Conservation (phyloP, 1,284 basidiomycete genomes). For the Naganishia cerealis region DNA sequence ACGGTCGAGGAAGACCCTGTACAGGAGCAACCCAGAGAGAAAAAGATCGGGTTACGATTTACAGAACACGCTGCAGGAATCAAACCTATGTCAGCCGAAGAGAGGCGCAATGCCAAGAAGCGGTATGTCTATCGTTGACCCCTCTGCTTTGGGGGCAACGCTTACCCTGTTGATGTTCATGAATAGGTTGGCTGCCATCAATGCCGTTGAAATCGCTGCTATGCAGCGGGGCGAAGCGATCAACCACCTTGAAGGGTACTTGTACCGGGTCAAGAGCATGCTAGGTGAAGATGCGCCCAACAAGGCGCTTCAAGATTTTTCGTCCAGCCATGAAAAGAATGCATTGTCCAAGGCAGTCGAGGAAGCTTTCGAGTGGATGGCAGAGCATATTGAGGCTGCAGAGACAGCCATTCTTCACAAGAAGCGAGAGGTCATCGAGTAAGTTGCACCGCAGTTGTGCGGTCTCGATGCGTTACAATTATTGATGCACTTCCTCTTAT, state of each 20-base stretch:
- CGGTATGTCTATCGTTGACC: slow-evolving; percentile 57
- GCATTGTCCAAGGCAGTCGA: slow-evolving; percentile 66
- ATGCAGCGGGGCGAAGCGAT: slow-evolving; percentile 80
- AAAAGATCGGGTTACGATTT: slow-evolving; percentile 61
- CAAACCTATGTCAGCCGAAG: slow-evolving; percentile 68
- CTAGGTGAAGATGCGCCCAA: slow-evolving; percentile 64
- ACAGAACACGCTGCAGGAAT: slow-evolving; percentile 65
- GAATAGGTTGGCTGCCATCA: slow-evolving; percentile 71
- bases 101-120: slow-evolving; percentile 69
- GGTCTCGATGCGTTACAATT: not conserved
- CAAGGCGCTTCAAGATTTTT: slow-evolving; percentile 76
- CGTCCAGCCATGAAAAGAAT: slow-evolving; percentile 68
- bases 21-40: slow-evolving; percentile 39
- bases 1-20: slow-evolving; percentile 42
- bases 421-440: slow-evolving; percentile 78
- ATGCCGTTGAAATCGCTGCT: slow-evolving; percentile 74
- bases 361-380: slow-evolving; percentile 77
- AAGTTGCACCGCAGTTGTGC: slow-evolving; percentile 48
- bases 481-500: slow-evolving; percentile 21
- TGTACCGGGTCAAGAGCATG: slow-evolving; percentile 85
- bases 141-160: not conserved
- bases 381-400: slow-evolving; percentile 80
- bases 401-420: slow-evolving; percentile 70
- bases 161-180: not conserved
- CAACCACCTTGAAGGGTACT: slow-evolving; percentile 86